These are phyloP conservation scores for Westerdykella aurantiaca DNA, from an alignment of 2,329 filamentous ascomycete genomes.

Conservation along the genomic window DNA sequence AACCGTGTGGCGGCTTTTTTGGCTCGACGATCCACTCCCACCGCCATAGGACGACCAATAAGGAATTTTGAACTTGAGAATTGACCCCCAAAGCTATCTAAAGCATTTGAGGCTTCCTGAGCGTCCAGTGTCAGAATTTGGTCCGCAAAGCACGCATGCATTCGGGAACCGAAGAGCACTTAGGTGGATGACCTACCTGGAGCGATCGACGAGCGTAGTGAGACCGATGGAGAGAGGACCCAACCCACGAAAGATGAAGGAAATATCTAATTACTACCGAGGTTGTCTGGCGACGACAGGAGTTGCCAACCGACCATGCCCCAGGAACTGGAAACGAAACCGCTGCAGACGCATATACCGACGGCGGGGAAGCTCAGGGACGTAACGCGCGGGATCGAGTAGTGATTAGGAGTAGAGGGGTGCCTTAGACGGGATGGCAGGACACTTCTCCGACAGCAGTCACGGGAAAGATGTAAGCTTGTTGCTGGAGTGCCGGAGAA, in stretches of 20 bases:
- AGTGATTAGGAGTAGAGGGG: constrained; percentile 7
- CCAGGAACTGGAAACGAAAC: constrained; percentile 26
- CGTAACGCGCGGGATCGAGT: constrained; percentile 6
- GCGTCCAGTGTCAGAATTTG: constrained; percentile 11
- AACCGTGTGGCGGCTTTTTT: constrained; percentile 31
- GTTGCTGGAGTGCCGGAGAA: constrained; percentile 14
- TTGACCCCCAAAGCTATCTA: constrained; percentile 17
- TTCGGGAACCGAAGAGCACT: constrained; percentile 13
- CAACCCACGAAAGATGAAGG: background rate
- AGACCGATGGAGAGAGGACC: background rate
- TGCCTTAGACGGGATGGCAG: constrained; percentile 17
- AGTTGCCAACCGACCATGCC: constrained; percentile 15
- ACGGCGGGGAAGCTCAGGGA: constrained; percentile 21
- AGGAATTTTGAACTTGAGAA: background rate
- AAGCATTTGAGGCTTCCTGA: constrained; percentile 16
- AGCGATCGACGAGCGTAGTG: constrained; percentile 6
- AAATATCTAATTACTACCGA: no score
- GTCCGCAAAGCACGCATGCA: constrained; percentile 14
- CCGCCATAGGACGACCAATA: constrained; percentile 35
- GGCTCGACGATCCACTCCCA: constrained; percentile 32
- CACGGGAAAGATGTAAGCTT: constrained; percentile 20
- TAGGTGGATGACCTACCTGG: constrained; percentile 22
- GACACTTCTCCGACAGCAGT: constrained; percentile 16
- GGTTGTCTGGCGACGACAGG: no score
- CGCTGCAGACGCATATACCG: constrained; percentile 21